Base-by-base conservation (phyloP, 2,329 filamentous ascomycete species). In the Trichoderma polysporum region DNA sequence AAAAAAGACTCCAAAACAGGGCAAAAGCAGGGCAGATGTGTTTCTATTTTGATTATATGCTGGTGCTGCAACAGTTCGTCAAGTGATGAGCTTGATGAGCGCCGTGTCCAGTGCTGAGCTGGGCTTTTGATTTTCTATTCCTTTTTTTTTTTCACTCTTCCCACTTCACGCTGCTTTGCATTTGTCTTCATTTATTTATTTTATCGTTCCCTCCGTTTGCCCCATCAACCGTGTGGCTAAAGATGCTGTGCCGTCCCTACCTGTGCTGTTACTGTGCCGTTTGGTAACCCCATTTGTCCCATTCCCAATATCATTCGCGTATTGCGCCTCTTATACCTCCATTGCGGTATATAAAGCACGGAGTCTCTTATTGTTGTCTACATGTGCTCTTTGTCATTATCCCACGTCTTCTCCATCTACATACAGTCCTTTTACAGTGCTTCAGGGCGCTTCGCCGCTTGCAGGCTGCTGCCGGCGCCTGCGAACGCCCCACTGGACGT, bases 401-500 rank as follows among this genome's bases (percentile, higher is more conserved):
- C 45, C 45, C 19, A 19, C 10, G 12, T 37, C 45, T 22, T 31
- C 2, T 17, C 45, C 57, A n/a, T 45, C 41, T 22, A 12, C 41
- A 45, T 45, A 7, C n/a, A 19, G 41, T 45, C 8, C 39, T 45
- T 17, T n/a, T 19, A 12, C 59, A 41, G 33, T 53, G 59, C 47
- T 63, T 63, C 50, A 54, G 50, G 60, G 60, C 60, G 45, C 54
- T 59, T 53, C 41, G 63, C 63, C 47, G 54, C 53, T 59, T 56
- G 56, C 63, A 52, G 33, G 19, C 29, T 56, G 49, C 61, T 64
- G 13, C 8, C 29, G 50, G 60, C 59, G 59, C 33, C 47, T 62
- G 58, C 37, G 45, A 66, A 25, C 25, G 63, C 45, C 56, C 64
- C 64, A 37, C 56, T 66, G 47, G 56, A 60, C 49, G 64, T 22